phyloP scores from a whole-genome alignment of 805 yeast genomes.

The Nakazawaea pomicola region DNA sequence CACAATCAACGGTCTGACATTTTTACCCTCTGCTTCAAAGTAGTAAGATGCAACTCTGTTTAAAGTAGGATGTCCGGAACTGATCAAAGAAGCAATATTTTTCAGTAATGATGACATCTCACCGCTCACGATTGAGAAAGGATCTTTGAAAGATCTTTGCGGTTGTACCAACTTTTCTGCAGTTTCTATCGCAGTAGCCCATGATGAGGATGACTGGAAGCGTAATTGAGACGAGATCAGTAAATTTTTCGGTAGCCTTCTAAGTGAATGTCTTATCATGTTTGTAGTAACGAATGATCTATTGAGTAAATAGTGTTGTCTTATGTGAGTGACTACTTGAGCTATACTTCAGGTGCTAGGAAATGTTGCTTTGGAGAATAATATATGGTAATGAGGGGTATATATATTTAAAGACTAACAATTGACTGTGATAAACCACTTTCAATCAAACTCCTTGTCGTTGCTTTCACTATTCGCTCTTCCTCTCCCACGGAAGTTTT shows the following conservation, averaged over 20 bases:
- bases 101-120: slow-evolving; percentile 89
- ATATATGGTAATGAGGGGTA: too few species aligned
- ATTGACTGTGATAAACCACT: too few species aligned
- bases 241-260: background rate
- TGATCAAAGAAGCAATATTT: slow-evolving; percentile 81
- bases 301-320: too few species aligned
- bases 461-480: background rate
- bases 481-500: background rate
- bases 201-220: too few species aligned
- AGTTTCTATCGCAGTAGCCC: slow-evolving; percentile 56
- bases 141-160: slow-evolving; percentile 54
- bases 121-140: slow-evolving; percentile 83
- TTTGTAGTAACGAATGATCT: too few species aligned
- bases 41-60: slow-evolving; percentile 92
- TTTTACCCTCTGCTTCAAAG: slow-evolving; percentile 95
- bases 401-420: too few species aligned
- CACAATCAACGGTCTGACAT: slow-evolving; percentile 88
- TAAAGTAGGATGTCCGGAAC: slow-evolving; percentile 90
- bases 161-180: slow-evolving; percentile 77
- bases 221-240: too few species aligned
- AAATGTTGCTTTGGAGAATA: too few species aligned
- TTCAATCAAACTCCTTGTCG: too few species aligned
- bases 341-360: too few species aligned
- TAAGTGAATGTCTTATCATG: background rate
- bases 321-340: too few species aligned